Evolutionary conservation across 83 land plant genomes (phyloP).

Genomic region (Larix sibirica): DNA sequence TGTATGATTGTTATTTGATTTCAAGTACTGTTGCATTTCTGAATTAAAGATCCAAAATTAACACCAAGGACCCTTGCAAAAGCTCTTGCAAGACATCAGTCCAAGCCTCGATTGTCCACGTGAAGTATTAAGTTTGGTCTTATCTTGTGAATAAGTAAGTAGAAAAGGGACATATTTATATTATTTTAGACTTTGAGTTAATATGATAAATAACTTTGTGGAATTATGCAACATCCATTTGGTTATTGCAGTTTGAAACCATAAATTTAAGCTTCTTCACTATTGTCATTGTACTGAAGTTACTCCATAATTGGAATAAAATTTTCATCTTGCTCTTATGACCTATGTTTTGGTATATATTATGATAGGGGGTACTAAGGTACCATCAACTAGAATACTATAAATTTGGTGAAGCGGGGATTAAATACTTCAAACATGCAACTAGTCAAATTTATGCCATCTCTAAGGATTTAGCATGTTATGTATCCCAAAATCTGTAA

Average conservation of each 20-base stretch:
- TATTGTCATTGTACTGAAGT: not conserved
- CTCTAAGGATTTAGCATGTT: slow-evolving; percentile 50
- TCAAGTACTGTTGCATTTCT: too few species aligned
- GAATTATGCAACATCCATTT: too few species aligned
- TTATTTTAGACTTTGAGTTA: not conserved
- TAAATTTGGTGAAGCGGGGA: slow-evolving; percentile 63
- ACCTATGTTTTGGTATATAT: not conserved
- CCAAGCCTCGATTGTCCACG: slow-evolving; percentile 42
- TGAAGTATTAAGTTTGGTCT: slow-evolving; percentile 76
- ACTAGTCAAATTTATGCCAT: too few species aligned
- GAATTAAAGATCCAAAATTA: too few species aligned
- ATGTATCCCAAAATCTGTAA: slow-evolving; percentile 50
- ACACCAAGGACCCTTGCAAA: slow-evolving; percentile 39
- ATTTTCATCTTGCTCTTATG: not conserved
- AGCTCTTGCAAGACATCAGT: slow-evolving; percentile 30
- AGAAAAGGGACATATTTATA: not conserved
- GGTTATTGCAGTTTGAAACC: too few species aligned
- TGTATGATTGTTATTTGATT: too few species aligned
- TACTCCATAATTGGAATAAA: not conserved
- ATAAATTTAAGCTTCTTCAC: not conserved
- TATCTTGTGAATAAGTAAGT: slow-evolving; percentile 65
- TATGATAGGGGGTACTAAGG: slow-evolving; percentile 44
- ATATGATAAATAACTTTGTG: not conserved
- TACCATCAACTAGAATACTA: slow-evolving; percentile 62
- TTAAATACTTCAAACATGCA: too few species aligned